Evolutionary conservation across 2,329 filamentous ascomycete species (phyloP).

Genomic region (Scortechinia acanthostroma): DNA sequence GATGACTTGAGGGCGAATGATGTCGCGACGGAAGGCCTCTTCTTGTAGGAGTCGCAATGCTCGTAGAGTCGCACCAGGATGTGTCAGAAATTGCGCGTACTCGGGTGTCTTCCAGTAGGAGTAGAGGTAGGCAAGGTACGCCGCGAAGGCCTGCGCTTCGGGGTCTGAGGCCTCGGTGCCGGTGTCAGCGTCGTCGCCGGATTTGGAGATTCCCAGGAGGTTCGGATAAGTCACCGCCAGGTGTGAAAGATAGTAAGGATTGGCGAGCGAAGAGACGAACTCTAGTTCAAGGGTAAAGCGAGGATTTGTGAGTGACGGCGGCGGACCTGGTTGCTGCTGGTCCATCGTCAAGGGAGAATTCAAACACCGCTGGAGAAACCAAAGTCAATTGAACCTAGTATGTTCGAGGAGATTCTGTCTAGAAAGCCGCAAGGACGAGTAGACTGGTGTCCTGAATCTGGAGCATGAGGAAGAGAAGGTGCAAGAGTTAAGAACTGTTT

Average conservation of each 20-base stretch:
- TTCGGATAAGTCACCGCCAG: constrained; percentile 34
- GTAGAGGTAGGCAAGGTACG: constrained; percentile 54
- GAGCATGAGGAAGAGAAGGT: too few relatives aligned
- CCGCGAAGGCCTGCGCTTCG: constrained; percentile 40
- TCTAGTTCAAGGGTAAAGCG: constrained; percentile 39
- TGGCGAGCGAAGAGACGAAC: constrained; percentile 37
- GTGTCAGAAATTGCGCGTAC: constrained; percentile 53
- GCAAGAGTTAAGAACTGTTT: too few relatives aligned
- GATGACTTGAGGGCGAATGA: constrained; percentile 48
- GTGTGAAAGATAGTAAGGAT: constrained; percentile 36
- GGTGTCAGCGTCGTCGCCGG: not conserved
- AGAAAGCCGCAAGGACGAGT: too few relatives aligned
- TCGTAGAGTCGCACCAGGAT: constrained; percentile 52
- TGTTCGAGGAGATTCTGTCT: too few relatives aligned
- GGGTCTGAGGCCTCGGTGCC: constrained; percentile 11
- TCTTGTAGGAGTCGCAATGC: constrained; percentile 55
- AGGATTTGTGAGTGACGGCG: constrained; percentile 26
- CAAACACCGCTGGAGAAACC: too few relatives aligned
- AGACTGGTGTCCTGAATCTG: too few relatives aligned
- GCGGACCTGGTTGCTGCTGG: constrained; percentile 11
- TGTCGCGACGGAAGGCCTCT: constrained; percentile 52
- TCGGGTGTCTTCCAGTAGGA: constrained; percentile 54
- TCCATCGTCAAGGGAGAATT: too few relatives aligned
- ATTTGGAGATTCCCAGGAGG: constrained; percentile 19
- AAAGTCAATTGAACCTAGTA: too few relatives aligned